Percentiles rank a stretch among this genome's conserved stretches.
Conservation (phyloP, 2,329 filamentous ascomycete species). For the Ophiostoma tasmaniense region DNA sequence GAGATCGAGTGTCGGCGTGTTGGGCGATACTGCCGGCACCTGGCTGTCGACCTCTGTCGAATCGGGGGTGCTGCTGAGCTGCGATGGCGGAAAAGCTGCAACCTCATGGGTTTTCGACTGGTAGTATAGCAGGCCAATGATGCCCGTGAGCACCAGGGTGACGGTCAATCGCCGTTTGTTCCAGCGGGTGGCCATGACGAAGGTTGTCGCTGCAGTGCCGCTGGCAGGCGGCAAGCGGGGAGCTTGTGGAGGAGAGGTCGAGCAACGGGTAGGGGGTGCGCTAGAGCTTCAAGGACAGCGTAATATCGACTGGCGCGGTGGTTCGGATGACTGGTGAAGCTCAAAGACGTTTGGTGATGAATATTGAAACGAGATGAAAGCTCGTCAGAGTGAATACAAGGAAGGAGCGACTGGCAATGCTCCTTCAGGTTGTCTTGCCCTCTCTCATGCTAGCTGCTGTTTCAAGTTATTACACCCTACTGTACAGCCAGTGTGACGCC, state of each 20-base stretch:
- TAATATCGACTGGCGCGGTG: background rate
- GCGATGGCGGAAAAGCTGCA: background rate
- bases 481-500: background rate
- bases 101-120: conserved; percentile 9
- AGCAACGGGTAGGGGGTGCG: background rate
- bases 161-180: conserved; percentile 16
- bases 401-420: background rate
- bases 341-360: background rate
- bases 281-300: background rate
- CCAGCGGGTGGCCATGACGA: conserved; percentile 19
- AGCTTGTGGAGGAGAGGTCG: background rate
- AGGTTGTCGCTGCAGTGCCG: background rate
- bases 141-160: conserved; percentile 14
- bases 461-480: background rate
- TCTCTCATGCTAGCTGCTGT: background rate
- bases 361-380: background rate
- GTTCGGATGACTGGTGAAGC: background rate
- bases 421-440: background rate
- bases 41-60: background rate
- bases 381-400: background rate
- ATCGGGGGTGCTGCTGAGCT: background rate
- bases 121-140: conserved; percentile 16
- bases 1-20: background rate
- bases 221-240: background rate
- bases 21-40: background rate